Percentiles rank a stretch among this genome's conserved stretches.
Evolutionary conservation across 2,329 filamentous ascomycete species (phyloP).

Genomic region (Phialemonium atrogriseum): DNA sequence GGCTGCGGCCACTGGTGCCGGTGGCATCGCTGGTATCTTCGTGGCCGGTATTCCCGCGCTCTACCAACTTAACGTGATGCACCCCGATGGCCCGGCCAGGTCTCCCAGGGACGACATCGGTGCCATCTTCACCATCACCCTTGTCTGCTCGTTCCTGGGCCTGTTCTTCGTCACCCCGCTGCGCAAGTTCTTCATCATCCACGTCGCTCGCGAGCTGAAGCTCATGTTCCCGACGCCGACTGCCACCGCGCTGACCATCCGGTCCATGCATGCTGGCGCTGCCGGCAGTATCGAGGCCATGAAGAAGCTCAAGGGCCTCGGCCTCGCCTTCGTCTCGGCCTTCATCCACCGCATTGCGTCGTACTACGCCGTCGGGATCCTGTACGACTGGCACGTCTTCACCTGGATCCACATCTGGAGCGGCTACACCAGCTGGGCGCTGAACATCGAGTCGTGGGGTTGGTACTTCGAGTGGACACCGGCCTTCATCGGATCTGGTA

Average conservation of each 20-base stretch:
- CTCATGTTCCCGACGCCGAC: conserved; percentile 52
- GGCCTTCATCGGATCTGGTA: conserved; percentile 49
- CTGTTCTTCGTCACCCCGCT: conserved; percentile 43
- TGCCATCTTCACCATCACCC: conserved; percentile 39
- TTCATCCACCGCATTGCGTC: conserved; percentile 44
- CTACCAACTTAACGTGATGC: conserved; percentile 41
- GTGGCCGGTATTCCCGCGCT: conserved; percentile 47
- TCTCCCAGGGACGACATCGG: conserved; percentile 39
- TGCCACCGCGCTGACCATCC: conserved; percentile 51
- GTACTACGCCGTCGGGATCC: conserved; percentile 47
- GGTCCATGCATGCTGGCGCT: conserved; percentile 47
- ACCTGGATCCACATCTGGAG: conserved; percentile 48
- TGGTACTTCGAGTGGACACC: conserved; percentile 51
- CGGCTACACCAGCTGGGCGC: conserved; percentile 37
- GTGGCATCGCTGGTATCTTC: conserved; percentile 45
- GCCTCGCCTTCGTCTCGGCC: conserved; percentile 36
- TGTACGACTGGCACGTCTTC: conserved; percentile 49
- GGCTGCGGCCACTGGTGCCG: conserved; percentile 45
- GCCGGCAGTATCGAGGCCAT: conserved; percentile 41
- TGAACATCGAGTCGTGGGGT: conserved; percentile 49
- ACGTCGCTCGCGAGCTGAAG: conserved; percentile 44
- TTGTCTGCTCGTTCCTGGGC: conserved; percentile 44
- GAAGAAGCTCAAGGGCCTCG: conserved; percentile 45
- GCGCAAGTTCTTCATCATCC: conserved; percentile 49
- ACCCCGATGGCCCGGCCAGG: conserved; percentile 13